Percentiles rank a stretch among this genome's conserved stretches.
These are phyloP conservation scores for Irpex lacteus DNA, from an alignment of 1,284 basidiomycete species.

Conservation along the genomic window DNA sequence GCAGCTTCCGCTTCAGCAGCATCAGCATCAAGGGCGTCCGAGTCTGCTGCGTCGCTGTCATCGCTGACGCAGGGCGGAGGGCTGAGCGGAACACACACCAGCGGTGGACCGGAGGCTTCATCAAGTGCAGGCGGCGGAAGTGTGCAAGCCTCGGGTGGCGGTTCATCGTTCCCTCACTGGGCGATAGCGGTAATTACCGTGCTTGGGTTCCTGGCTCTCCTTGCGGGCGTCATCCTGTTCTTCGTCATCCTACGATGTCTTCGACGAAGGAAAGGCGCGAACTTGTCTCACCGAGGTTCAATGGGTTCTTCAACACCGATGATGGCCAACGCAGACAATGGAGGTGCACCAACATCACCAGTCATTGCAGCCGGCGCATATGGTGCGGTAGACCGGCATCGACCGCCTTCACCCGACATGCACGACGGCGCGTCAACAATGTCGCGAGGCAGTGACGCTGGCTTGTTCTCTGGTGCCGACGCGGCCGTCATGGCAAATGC, in stretches of 20 bases:
- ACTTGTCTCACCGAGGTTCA: constrained; percentile 60
- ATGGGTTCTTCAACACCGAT: constrained; percentile 79
- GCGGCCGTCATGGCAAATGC: constrained; percentile 88
- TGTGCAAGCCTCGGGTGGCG: constrained; percentile 42
- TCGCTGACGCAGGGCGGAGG: constrained; percentile 18
- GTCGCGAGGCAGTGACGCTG: constrained; percentile 58
- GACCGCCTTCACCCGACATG: constrained; percentile 44
- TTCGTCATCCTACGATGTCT: constrained; percentile 72
- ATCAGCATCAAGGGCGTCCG: constrained; percentile 24
- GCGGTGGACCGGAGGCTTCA: constrained; percentile 7
- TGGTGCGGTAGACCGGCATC: constrained; percentile 31
- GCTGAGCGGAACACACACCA: constrained; percentile 9
- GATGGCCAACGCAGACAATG: constrained; percentile 56
- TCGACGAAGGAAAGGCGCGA: constrained; percentile 42
- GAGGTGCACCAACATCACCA: constrained; percentile 49
- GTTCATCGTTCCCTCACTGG: constrained; percentile 69
- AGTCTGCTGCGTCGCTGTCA: constrained; percentile 18
- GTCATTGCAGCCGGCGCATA: constrained; percentile 29
- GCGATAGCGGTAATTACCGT: constrained; percentile 86
- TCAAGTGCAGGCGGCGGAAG: constrained; percentile 30
- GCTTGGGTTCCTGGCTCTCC: constrained; percentile 76
- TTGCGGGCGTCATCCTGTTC: constrained; percentile 58
- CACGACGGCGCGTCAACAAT: constrained; percentile 67
- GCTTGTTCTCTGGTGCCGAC: constrained; percentile 75
- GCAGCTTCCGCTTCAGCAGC: constrained; percentile 32